Percentiles rank a stretch among this genome's conserved stretches.
Conservation (phyloP, 2,329 filamentous ascomycete species). For the Metarhizium guizhouense region DNA sequence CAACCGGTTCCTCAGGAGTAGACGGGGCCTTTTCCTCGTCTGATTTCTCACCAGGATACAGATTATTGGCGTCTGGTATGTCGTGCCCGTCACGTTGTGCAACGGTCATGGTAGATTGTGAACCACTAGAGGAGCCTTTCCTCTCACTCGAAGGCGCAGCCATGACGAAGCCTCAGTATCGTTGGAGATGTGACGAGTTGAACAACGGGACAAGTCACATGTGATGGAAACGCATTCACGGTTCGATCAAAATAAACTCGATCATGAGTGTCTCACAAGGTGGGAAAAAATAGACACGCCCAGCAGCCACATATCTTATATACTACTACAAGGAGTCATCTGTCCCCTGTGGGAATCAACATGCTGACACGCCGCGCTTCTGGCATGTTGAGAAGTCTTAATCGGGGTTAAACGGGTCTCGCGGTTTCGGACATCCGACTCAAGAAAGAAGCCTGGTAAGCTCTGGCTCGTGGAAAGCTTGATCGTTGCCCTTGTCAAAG, state of each 20-base stretch:
- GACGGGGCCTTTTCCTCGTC: background rate
- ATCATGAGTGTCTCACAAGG: background rate
- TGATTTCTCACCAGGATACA: background rate
- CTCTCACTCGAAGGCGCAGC: background rate
- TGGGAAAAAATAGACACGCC: background rate
- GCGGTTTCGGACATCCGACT: background rate
- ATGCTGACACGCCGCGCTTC: too few species aligned
- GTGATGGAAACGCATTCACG: too few species aligned
- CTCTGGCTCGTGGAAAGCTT: background rate
- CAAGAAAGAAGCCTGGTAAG: background rate
- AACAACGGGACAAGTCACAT: background rate
- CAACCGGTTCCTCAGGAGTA: background rate
- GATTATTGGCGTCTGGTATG: background rate
- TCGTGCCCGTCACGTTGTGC: background rate
- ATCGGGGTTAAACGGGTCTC: background rate
- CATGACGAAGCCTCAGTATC: background rate
- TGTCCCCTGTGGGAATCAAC: too few species aligned
- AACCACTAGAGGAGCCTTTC: background rate
- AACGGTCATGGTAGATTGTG: background rate
- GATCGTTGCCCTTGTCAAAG: background rate
- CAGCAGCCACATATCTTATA: background rate
- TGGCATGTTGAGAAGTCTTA: background rate
- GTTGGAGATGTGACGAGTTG: background rate
- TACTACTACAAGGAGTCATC: background rate
- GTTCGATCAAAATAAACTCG: background rate